phyloP scores from a whole-genome alignment of 371 early-diverging fungal genomes.

The Blakeslea trispora region DNA sequence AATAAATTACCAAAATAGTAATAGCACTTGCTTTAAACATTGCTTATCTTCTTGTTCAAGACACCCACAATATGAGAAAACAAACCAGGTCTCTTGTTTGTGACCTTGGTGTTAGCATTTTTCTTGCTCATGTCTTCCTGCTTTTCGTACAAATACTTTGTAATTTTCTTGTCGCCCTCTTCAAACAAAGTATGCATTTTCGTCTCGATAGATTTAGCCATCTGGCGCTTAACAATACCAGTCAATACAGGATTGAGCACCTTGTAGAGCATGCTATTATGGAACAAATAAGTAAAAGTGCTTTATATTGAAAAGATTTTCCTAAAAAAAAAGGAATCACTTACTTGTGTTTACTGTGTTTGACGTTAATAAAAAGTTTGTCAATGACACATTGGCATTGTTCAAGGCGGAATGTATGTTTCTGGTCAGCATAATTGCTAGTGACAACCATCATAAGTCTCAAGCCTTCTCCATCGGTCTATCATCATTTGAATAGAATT shows the following conservation, averaged over 20 bases:
- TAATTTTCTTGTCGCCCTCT: slow-evolving; percentile 40
- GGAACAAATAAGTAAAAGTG: not conserved
- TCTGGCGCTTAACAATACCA: slow-evolving; percentile 46
- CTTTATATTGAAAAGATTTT: no score
- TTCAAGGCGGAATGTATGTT: slow-evolving; percentile 32
- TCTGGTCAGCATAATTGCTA: slow-evolving; percentile 32
- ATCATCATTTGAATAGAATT: not conserved
- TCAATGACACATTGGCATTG: slow-evolving; percentile 48
- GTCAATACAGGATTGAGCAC: slow-evolving; percentile 53
- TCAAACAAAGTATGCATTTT: slow-evolving; percentile 39
- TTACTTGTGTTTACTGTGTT: slow-evolving; percentile 51
- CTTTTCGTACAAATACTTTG: slow-evolving; percentile 22
- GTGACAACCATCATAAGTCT: slow-evolving; percentile 33
- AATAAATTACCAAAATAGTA: no score
- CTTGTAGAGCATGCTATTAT: slow-evolving; percentile 23
- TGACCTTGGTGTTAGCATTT: slow-evolving; percentile 46
- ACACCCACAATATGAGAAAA: slow-evolving; percentile 22
- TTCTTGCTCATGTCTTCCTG: not conserved
- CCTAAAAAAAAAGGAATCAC: no score
- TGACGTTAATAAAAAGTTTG: slow-evolving; percentile 51
- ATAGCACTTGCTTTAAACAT: no score
- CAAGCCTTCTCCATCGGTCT: slow-evolving; percentile 57
- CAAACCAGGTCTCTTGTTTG: slow-evolving; percentile 47
- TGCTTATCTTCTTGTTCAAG: slow-evolving; percentile 16
- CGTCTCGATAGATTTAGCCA: slow-evolving; percentile 48